Percentiles rank a stretch among this genome's conserved stretches.
These are phyloP conservation scores for Clarireedia monteithiana DNA, from an alignment of 2,329 filamentous ascomycete genomes.

Conservation along the genomic window DNA sequence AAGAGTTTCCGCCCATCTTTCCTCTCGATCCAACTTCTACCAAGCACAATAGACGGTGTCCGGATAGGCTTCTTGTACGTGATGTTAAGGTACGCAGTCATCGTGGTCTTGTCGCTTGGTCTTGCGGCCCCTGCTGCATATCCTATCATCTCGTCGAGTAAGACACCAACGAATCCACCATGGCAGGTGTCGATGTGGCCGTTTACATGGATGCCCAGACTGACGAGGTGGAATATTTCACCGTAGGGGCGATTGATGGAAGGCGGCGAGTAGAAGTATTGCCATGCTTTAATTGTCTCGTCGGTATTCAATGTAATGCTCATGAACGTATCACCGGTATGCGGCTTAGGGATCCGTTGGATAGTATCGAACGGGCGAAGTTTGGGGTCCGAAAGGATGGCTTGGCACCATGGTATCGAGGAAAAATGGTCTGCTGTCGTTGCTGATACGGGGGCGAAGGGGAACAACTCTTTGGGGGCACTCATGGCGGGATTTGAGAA, in stretches of 20 bases:
- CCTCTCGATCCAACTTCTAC: slow-evolving; percentile 36
- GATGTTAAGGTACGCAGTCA: slow-evolving; percentile 48
- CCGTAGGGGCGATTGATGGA: not conserved
- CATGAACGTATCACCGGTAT: slow-evolving; percentile 14
- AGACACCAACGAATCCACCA: slow-evolving; percentile 48
- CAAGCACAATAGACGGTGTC: slow-evolving; percentile 41
- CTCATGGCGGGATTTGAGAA: not conserved
- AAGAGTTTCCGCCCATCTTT: slow-evolving; percentile 47
- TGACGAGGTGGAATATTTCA: slow-evolving; percentile 15
- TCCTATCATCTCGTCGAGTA: slow-evolving; percentile 49
- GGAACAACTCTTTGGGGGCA: not conserved
- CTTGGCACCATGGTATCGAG: slow-evolving; percentile 12
- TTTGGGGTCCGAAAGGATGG: slow-evolving; percentile 15
- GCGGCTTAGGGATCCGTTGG: not conserved
- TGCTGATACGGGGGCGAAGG: not conserved
- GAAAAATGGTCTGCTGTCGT: slow-evolving; percentile 15
- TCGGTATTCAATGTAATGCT: not conserved
- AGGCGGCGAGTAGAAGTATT: slow-evolving; percentile 15
- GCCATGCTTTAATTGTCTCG: slow-evolving; percentile 18
- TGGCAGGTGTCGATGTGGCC: slow-evolving; percentile 48
- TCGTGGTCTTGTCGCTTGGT: slow-evolving; percentile 15
- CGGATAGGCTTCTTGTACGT: slow-evolving; percentile 44
- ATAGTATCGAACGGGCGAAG: slow-evolving; percentile 14
- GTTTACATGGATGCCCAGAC: slow-evolving; percentile 44
- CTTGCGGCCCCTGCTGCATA: slow-evolving; percentile 9